These are phyloP conservation scores for Viola pubescens DNA, from an alignment of 441 rosid species.

Conservation along the genomic window DNA sequence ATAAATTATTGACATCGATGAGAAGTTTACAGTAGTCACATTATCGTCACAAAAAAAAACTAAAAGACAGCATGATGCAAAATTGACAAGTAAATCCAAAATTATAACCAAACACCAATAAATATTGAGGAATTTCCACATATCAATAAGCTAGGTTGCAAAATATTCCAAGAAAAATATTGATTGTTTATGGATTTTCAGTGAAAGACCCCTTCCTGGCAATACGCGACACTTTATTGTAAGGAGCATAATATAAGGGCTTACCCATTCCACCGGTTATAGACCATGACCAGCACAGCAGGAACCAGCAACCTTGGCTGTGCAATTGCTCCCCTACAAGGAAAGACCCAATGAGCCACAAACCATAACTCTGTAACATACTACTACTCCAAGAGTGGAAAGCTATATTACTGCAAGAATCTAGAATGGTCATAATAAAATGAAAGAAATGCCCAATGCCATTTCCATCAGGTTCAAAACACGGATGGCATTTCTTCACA, in stretches of 20 bases:
- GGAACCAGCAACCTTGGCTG: slow-evolving; percentile 88
- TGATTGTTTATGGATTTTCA: not conserved
- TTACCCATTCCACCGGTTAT: slow-evolving; percentile 82
- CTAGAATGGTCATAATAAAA: no score
- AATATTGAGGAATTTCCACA: not conserved
- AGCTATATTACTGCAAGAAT: no score
- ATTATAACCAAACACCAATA: no score
- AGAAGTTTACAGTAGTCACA: no score
- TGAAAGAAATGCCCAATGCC: no score
- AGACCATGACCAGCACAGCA: slow-evolving; percentile 79
- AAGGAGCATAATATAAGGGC: slow-evolving; percentile 15
- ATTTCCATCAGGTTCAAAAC: no score
- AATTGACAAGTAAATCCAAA: no score
- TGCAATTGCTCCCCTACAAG: slow-evolving; percentile 67
- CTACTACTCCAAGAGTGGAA: no score
- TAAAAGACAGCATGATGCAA: no score
- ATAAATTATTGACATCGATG: no score
- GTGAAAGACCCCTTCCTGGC: not conserved
- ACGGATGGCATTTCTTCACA: no score
- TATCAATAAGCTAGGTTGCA: not conserved
- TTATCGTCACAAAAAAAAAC: no score
- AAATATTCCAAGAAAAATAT: not conserved
- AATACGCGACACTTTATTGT: slow-evolving; percentile 1
- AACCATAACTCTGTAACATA: not conserved
- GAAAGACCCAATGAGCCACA: slow-evolving; percentile 9